Evolutionary conservation across 371 early-diverging fungal genomes (phyloP), one percentile per base, ranked within the genome.

Genomic region (Coemansia sp.): DNA sequence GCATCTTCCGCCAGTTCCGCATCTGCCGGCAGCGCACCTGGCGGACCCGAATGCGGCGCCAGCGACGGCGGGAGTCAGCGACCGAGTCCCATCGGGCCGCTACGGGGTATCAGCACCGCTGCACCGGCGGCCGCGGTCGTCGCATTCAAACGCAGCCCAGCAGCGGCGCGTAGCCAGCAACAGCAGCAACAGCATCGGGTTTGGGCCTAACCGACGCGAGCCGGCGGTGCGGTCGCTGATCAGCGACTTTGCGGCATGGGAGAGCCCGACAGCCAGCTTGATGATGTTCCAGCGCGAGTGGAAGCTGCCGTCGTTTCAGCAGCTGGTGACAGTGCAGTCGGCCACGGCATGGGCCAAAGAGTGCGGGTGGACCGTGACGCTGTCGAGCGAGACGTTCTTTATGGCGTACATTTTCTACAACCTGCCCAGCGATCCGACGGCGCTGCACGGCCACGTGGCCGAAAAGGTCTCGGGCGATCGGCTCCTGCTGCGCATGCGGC

Each of bases 271-370:
- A 2, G 64, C 77, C 6, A 66, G 77, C 50, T 61, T 77, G 12
- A 77, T 70, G 72, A 77, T 70, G 70, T 77, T 77, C 59, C 77
- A 77, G 63, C 66, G 72, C 55, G 72, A 77, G 55, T 77, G 78
- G 78, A 71, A 65, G 65, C 68, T 77, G 64, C 78, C 78, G 42
- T 77, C 72, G 40, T 77, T 77, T 57, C 78, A 77, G 48, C 76
- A 77, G 57, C 49, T 70, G 6, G 57, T 77, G 26, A 63, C 68
- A 7, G 58, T 78, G 39, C 72, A 65, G 53, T 50, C 65, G 2
- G 65, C 78, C 1, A 61, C 71, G 11, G 59, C 67, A 31, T 77
- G 78, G 78, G 78, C 78, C 4, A 78, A 65, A 30, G 68, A 63
- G 43, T 47, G 54, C 38, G 74, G 77, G 1, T 77, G 78, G 78